Evolutionary conservation across 345 rosid genomes (phyloP).

Genomic region (Brassica incana): DNA sequence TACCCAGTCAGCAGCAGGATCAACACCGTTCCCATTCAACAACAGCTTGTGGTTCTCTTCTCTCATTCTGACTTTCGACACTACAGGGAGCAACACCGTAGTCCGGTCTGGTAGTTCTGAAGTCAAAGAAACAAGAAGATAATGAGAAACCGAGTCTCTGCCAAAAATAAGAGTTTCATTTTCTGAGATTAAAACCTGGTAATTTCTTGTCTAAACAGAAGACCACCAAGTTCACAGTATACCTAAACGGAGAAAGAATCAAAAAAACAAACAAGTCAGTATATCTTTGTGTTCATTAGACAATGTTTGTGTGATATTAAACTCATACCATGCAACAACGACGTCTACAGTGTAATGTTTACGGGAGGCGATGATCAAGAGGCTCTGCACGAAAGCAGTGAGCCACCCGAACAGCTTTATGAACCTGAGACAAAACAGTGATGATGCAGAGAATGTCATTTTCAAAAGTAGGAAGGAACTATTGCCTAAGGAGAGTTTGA

Average conservation of each 20-base stretch:
- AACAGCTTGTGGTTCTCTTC: slow-evolving; percentile 94
- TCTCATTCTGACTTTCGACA: slow-evolving; percentile 69
- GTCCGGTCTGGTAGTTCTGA: slow-evolving; percentile 90
- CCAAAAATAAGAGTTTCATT: not conserved
- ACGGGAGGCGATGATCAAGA: slow-evolving; percentile 90
- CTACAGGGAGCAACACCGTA: slow-evolving; percentile 59
- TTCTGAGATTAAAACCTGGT: slow-evolving; percentile 64
- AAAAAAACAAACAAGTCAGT: slow-evolving; percentile 3
- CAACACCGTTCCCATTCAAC: slow-evolving; percentile 80
- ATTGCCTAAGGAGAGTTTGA: not conserved
- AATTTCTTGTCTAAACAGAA: slow-evolving; percentile 92
- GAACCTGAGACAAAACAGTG: slow-evolving; percentile 51
- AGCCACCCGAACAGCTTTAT: slow-evolving; percentile 87
- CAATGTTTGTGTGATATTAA: not conserved
- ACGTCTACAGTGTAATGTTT: slow-evolving; percentile 97
- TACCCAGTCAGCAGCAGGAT: slow-evolving; percentile 95
- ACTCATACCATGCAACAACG: slow-evolving; percentile 87
- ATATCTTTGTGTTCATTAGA: not conserved
- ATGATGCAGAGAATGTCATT: slow-evolving; percentile 6
- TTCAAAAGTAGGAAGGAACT: not conserved
- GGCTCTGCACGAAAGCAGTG: slow-evolving; percentile 76
- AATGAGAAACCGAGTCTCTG: slow-evolving; percentile 4
- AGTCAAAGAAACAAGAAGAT: not conserved
- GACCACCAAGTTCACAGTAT: slow-evolving; percentile 89
- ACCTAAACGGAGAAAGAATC: slow-evolving; percentile 51